These are phyloP conservation scores for Drechslera avenae DNA, from an alignment of 2,329 filamentous ascomycete genomes.

Conservation along the genomic window DNA sequence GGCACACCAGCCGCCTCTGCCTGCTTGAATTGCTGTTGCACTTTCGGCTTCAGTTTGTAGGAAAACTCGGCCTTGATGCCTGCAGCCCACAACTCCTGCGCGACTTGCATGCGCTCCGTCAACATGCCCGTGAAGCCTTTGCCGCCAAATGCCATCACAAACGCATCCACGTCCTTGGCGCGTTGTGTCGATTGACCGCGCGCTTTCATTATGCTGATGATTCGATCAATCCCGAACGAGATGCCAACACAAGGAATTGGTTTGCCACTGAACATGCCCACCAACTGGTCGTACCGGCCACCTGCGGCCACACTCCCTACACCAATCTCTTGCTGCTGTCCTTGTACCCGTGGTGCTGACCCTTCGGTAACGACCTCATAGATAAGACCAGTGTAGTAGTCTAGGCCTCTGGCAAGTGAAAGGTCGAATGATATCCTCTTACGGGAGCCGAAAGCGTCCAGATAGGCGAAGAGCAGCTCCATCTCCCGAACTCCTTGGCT, in stretches of 20 bases:
- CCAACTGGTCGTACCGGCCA: conserved; percentile 89
- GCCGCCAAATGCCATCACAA: conserved; percentile 92
- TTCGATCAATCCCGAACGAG: conserved; percentile 93
- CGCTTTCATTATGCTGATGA: conserved; percentile 89
- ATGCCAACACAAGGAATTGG: conserved; percentile 90
- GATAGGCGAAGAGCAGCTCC: conserved; percentile 78
- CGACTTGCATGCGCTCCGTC: conserved; percentile 81
- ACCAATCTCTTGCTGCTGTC: conserved; percentile 59
- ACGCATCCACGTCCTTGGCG: conserved; percentile 82
- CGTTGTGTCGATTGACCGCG: conserved; percentile 67
- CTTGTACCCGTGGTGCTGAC: conserved; percentile 60
- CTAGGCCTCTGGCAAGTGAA: conserved; percentile 85
- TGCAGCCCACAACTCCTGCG: conserved; percentile 78
- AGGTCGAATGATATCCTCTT: conserved; percentile 86
- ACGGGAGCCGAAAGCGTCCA: conserved; percentile 75
- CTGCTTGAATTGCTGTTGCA: conserved; percentile 87
- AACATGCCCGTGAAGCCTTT: conserved; percentile 82
- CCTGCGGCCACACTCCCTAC: conserved; percentile 89
- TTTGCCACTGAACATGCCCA: conserved; percentile 91
- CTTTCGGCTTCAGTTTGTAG: conserved; percentile 89
- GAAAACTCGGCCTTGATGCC: conserved; percentile 91
- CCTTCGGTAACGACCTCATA: conserved; percentile 88
- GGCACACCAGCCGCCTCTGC: conserved; percentile 81
- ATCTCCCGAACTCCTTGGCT: conserved; percentile 83
- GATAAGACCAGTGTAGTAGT: conserved; percentile 90